phyloP scores from a whole-genome alignment of 371 early-diverging fungal species.

The Mortierella sp. region DNA sequence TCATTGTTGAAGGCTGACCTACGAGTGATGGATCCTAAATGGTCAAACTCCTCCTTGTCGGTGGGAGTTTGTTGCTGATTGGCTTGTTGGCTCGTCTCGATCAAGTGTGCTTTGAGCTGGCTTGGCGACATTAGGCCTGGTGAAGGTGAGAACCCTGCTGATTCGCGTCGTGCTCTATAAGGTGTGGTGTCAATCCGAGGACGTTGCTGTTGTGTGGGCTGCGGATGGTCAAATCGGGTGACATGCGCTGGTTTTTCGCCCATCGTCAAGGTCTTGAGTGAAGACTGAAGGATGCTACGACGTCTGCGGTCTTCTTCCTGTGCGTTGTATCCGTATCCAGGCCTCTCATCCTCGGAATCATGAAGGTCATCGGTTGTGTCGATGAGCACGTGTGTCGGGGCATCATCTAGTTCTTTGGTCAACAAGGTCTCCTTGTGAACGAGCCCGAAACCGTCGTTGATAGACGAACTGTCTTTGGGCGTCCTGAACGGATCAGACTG shows the following conservation, averaged over 20 bases:
- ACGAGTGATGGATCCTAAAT: neutral
- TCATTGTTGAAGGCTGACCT: conserved; percentile 1
- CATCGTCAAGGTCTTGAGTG: conserved; percentile 28
- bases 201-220: conserved; percentile 6
- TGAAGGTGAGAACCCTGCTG: conserved; percentile 18
- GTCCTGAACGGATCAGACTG: conserved; percentile 52
- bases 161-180: conserved; percentile 7
- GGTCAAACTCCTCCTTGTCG: neutral
- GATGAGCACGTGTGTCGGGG: conserved; percentile 33
- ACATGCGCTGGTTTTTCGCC: conserved; percentile 19
- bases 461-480: conserved; percentile 37
- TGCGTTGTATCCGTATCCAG: neutral
- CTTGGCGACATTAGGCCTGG: conserved; percentile 37
- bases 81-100: conserved; percentile 17
- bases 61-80: conserved; percentile 15
- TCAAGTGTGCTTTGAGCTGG: conserved; percentile 38
- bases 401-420: conserved; percentile 6
- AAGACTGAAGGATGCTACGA: conserved; percentile 31
- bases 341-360: conserved; percentile 16
- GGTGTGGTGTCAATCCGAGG: conserved; percentile 32
- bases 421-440: conserved; percentile 9
- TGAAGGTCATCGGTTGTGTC: conserved; percentile 37
- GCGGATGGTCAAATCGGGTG: neutral
- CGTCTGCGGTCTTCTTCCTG: conserved; percentile 9
- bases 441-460: conserved; percentile 23